These are phyloP conservation scores for Plasmopara muralis DNA, from an alignment of 352 stramenopile species.

Conservation along the genomic window DNA sequence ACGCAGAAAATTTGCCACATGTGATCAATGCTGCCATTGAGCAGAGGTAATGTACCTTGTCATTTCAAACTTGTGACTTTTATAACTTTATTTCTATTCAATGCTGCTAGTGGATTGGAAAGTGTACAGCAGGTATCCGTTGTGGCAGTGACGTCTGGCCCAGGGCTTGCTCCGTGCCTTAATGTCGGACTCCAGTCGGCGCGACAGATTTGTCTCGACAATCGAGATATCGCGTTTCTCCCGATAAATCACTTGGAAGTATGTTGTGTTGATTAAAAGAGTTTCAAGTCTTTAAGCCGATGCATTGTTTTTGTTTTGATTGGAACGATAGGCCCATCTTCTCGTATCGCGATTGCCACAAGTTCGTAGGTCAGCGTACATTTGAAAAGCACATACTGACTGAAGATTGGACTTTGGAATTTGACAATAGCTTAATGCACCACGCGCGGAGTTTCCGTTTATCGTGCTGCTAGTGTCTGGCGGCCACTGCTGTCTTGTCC, in stretches of 20 bases:
- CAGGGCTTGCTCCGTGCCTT: constrained; percentile 96
- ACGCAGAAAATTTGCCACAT: constrained; percentile 93
- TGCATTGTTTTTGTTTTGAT: constrained; percentile 1
- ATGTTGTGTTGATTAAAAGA: neutral
- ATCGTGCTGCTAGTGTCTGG: constrained; percentile 96
- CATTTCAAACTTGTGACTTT: neutral
- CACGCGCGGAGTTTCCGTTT: constrained; percentile 90
- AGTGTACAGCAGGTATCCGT: constrained; percentile 86
- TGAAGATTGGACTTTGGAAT: neutral
- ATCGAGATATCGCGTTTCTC: constrained; percentile 90
- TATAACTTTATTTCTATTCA: neutral
- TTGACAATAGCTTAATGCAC: constrained; percentile 23
- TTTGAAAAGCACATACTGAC: neutral
- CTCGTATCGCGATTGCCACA: constrained; percentile 89
- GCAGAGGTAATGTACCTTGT: constrained; percentile 49
- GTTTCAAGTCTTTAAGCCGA: neutral
- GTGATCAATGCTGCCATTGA: constrained; percentile 88
- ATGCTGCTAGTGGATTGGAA: constrained; percentile 42
- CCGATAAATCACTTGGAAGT: constrained; percentile 96
- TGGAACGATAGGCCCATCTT: constrained; percentile 84
- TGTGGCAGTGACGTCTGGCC: constrained; percentile 94
- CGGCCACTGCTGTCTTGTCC: constrained; percentile 96
- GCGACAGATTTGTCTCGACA: constrained; percentile 75
- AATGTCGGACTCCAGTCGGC: constrained; percentile 87
- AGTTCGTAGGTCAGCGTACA: constrained; percentile 17